Conservation (phyloP, 371 early-diverging fungal species). For the Apophysomyces sp. region DNA sequence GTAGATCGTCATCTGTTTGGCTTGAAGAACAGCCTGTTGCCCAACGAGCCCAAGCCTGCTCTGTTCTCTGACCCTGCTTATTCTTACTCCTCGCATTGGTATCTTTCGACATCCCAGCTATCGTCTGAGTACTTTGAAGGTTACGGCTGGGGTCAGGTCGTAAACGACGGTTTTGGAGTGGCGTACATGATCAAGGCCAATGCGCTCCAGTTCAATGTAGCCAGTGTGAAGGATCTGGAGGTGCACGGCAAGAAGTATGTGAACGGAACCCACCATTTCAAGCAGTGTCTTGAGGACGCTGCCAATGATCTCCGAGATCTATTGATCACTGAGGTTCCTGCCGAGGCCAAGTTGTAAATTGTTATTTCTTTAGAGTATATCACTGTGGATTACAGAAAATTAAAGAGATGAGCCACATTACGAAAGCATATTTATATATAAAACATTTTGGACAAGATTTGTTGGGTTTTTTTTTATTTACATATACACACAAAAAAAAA, state of each 20-base stretch:
- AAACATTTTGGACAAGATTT: neutral
- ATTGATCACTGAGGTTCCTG: slow-evolving; percentile 50
- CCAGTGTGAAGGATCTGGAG: slow-evolving; percentile 57
- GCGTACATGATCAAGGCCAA: slow-evolving; percentile 94
- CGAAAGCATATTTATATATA: neutral
- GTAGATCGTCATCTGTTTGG: slow-evolving; percentile 92
- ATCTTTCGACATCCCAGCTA: slow-evolving; percentile 91
- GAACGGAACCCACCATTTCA: slow-evolving; percentile 52
- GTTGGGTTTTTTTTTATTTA: neutral
- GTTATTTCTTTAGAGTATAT: neutral
- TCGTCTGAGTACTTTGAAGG: slow-evolving; percentile 86
- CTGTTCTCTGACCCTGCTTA: slow-evolving; percentile 87
- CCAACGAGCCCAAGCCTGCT: slow-evolving; percentile 75
- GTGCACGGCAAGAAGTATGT: slow-evolving; percentile 43
- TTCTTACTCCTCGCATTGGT: slow-evolving; percentile 87
- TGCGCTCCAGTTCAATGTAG: slow-evolving; percentile 84
- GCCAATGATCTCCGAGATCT: slow-evolving; percentile 76
- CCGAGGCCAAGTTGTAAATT: slow-evolving; percentile 48
- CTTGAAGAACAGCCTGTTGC: slow-evolving; percentile 53
- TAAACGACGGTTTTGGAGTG: slow-evolving; percentile 92
- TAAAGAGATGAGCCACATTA: no score
- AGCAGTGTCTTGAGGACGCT: slow-evolving; percentile 59
- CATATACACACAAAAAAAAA: neutral
- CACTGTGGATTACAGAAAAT: no score
- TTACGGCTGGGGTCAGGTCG: slow-evolving; percentile 97